Base-by-base conservation (phyloP, 2,329 filamentous ascomycete species). In the Paraconiothyrium sp. region DNA sequence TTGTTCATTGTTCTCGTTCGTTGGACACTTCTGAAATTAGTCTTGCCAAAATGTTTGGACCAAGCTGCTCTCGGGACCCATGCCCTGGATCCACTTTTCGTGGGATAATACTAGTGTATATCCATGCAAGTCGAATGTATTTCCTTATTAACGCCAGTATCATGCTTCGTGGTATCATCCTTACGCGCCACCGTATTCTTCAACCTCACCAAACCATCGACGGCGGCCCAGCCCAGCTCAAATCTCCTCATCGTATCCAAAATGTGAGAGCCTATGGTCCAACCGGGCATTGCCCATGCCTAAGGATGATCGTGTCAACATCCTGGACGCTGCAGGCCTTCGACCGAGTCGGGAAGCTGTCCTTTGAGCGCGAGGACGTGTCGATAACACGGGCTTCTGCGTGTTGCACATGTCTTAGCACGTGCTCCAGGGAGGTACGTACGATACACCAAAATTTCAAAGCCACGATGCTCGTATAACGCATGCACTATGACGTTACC, bases 401-500 rank as follows among this genome's bases (percentile, higher is more conserved):
- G 22, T 24, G 10, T 37, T 30, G 20, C 24, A 9, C 6, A 16
- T 41, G n/a, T 43, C n/a, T 54, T 54, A 54, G 50, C 30, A 43
- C 35, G 41, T 34, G 49, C 14, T 30, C 13, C 22, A n/a, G 4
- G 22, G 2, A 52, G 27, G 27, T 10, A 16, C 8, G 9, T 24
- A n/a, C n/a, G n/a, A 41, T 43, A 32, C 50, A 41, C 27, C 50
- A 41, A 30, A 27, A 43, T 13, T 16, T 24, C n/a, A 30, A 54
- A 30, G 50, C 35, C 50, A 24, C 27, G n/a, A 30, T 30, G 22
- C 37, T 43, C 39, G n/a, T 22, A 9, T n/a, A 46, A 46, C 22
- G 22, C 37, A 43, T 55, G 37, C 39, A 46, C 57, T 54, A 60
- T 54, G 54, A 54, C 48, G 39, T 60, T 63, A 63, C 61, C 61